Percentiles rank a stretch among this genome's conserved stretches.
Evolutionary conservation across 345 rosid genomes (phyloP).

Genomic region (Sisymbrium irio): DNA sequence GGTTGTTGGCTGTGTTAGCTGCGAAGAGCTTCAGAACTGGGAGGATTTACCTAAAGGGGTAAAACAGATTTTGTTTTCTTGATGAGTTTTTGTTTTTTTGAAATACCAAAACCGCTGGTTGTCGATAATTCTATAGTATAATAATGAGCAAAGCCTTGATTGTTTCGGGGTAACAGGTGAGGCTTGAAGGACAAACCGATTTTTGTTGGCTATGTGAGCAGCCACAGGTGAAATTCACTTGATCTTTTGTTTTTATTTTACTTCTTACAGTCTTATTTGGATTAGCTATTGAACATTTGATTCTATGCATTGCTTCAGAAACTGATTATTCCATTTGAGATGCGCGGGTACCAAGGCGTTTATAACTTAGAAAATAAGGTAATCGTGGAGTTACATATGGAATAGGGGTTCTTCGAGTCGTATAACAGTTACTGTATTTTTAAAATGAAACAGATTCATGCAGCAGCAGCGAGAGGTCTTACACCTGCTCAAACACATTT

Average conservation of each 20-base stretch:
- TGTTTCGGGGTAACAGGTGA: slow-evolving; percentile 45
- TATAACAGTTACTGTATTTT: not conserved
- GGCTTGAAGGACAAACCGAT: slow-evolving; percentile 83
- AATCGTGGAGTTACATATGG: not conserved
- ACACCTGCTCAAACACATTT: slow-evolving; percentile 46
- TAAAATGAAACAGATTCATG: slow-evolving; percentile 48
- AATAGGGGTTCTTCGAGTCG: too few relatives aligned
- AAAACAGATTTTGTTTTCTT: not conserved
- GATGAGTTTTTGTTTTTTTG: not conserved
- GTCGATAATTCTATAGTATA: not conserved
- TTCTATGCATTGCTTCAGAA: slow-evolving; percentile 41
- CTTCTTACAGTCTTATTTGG: not conserved
- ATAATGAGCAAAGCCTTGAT: not conserved
- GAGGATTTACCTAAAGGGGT: slow-evolving; percentile 61
- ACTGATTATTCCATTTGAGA: slow-evolving; percentile 85
- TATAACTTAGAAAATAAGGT: slow-evolving; percentile 97
- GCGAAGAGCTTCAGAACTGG: slow-evolving; percentile 61
- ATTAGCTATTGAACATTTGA: not conserved
- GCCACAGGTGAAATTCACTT: slow-evolving; percentile 59
- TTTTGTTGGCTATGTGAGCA: slow-evolving; percentile 94
- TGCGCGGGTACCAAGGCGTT: slow-evolving; percentile 85
- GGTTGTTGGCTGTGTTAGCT: slow-evolving; percentile 56
- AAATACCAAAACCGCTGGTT: not conserved
- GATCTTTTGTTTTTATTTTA: not conserved
- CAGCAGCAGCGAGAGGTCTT: slow-evolving; percentile 82